These are phyloP conservation scores for Arachnopeziza araneosa DNA, from an alignment of 2,329 filamentous ascomycete genomes.

Conservation along the genomic window DNA sequence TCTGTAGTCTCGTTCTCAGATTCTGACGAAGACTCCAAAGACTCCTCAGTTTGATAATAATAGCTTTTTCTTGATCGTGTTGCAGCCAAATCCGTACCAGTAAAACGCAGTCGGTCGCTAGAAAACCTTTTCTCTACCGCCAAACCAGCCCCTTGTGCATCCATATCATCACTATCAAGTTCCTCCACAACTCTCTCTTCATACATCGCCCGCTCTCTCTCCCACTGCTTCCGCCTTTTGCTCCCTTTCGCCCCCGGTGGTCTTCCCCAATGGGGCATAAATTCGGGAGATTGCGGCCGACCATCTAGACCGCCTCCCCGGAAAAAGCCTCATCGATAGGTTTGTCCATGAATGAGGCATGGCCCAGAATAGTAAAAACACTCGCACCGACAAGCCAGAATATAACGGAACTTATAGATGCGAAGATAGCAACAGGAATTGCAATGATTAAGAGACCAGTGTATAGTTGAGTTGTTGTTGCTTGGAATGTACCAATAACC, in stretches of 20 bases:
- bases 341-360: slow-evolving; percentile 95
- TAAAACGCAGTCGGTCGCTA: slow-evolving; percentile 57
- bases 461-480: slow-evolving; percentile 90
- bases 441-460: slow-evolving; percentile 78
- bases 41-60: slow-evolving; percentile 10
- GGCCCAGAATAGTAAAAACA: slow-evolving; percentile 88
- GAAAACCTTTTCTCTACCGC: slow-evolving; percentile 44
- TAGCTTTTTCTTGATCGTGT: slow-evolving; percentile 24
- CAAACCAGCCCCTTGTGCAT: slow-evolving; percentile 50
- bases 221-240: slow-evolving; percentile 50
- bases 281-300: slow-evolving; percentile 99
- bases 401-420: slow-evolving; percentile 77
- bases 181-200: slow-evolving; percentile 56
- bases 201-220: slow-evolving; percentile 45
- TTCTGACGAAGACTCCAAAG: slow-evolving; percentile 24
- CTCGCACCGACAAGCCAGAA: slow-evolving; percentile 96
- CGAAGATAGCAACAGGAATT: slow-evolving; percentile 77
- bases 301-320: slow-evolving; percentile 99
- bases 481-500: slow-evolving; percentile 74
- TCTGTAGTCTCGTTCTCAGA: slow-evolving; percentile 47
- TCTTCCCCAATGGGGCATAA: slow-evolving; percentile 98
- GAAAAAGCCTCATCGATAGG: slow-evolving; percentile 99
- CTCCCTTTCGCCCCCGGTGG: slow-evolving; percentile 83
- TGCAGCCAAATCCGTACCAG: slow-evolving; percentile 52
- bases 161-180: slow-evolving; percentile 53